Percentiles rank a stretch among this genome's conserved stretches.
Conservation (phyloP, 2,329 filamentous ascomycete species). For the Xylaria sp. region DNA sequence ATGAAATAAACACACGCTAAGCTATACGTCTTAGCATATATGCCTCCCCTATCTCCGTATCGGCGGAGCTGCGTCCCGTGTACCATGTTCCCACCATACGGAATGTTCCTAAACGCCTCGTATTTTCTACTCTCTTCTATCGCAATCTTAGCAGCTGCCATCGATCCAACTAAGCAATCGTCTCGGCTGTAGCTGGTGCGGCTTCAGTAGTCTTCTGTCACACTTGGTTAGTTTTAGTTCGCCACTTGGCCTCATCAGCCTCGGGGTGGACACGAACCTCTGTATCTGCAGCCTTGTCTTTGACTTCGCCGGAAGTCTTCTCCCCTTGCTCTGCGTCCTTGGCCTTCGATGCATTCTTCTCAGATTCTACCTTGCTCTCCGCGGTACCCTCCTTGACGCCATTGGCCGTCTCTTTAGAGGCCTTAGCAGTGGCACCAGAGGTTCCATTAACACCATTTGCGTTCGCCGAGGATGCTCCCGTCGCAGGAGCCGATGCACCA, state of each 20-base stretch:
- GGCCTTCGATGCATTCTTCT: slow-evolving; percentile 47
- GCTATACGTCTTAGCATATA: slow-evolving; percentile 30
- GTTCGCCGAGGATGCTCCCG: slow-evolving; percentile 40
- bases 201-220: slow-evolving; percentile 29
- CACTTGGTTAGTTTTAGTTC: slow-evolving; percentile 19
- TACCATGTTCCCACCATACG: slow-evolving; percentile 29
- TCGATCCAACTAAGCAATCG: slow-evolving; percentile 13
- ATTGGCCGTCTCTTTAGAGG: slow-evolving; percentile 46
- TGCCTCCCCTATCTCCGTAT: slow-evolving; percentile 24
- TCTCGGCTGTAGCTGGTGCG: slow-evolving; percentile 7
- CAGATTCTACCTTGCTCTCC: slow-evolving; percentile 39
- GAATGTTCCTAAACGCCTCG: slow-evolving; percentile 38
- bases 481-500: slow-evolving; percentile 51
- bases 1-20: slow-evolving; percentile 42
- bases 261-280: slow-evolving; percentile 43
- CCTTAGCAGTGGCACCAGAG: slow-evolving; percentile 46
- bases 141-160: slow-evolving; percentile 1
- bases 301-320: slow-evolving; percentile 53
- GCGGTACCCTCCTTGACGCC: slow-evolving; percentile 47
- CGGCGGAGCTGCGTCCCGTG: slow-evolving; percentile 20
- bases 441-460: slow-evolving; percentile 63
- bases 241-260: slow-evolving; percentile 1
- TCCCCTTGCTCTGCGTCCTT: slow-evolving; percentile 52
- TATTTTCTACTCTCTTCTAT: slow-evolving; percentile 31
- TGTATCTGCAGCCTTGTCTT: slow-evolving; percentile 46